phyloP scores from a whole-genome alignment of 2,329 filamentous ascomycete genomes.

The Didymosphaeria variabile region DNA sequence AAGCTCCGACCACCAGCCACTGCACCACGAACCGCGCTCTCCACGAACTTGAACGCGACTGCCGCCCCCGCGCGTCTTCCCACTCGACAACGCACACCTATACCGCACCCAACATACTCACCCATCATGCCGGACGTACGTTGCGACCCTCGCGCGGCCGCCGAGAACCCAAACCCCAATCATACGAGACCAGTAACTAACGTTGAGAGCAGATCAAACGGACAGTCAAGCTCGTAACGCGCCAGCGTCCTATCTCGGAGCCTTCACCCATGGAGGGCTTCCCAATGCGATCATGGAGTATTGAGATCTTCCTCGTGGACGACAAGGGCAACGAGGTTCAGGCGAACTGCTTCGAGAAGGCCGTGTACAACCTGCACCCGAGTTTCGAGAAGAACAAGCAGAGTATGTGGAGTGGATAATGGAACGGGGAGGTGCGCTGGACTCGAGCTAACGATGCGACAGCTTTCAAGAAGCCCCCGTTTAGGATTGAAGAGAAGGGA shows the following conservation, averaged over 20 bases:
- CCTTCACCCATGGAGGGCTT: slow-evolving; percentile 85
- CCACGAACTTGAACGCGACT: slow-evolving; percentile 21
- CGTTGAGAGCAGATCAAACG: slow-evolving; percentile 72
- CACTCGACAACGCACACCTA: background rate
- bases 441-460: slow-evolving; percentile 9
- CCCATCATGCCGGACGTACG: slow-evolving; percentile 7
- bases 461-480: slow-evolving; percentile 82
- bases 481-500: slow-evolving; percentile 89
- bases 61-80: slow-evolving; percentile 18
- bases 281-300: slow-evolving; percentile 91
- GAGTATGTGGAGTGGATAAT: slow-evolving; percentile 61
- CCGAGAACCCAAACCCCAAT: background rate
- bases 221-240: slow-evolving; percentile 89
- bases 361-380: slow-evolving; percentile 90
- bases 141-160: background rate
- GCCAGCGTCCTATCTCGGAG: slow-evolving; percentile 86
- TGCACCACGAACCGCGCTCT: slow-evolving; percentile 18
- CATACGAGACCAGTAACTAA: slow-evolving; percentile 22
- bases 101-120: background rate
- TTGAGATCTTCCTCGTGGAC: slow-evolving; percentile 84
- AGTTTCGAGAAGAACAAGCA: slow-evolving; percentile 89
- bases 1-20: slow-evolving; percentile 28
- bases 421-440: too few relatives aligned
- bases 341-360: slow-evolving; percentile 89
- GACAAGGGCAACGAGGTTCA: slow-evolving; percentile 85